Percentiles rank a stretch among this genome's conserved stretches.
Conservation (phyloP, 768 basidiomycete genomes). For the Gautieria morchelliformis region DNA sequence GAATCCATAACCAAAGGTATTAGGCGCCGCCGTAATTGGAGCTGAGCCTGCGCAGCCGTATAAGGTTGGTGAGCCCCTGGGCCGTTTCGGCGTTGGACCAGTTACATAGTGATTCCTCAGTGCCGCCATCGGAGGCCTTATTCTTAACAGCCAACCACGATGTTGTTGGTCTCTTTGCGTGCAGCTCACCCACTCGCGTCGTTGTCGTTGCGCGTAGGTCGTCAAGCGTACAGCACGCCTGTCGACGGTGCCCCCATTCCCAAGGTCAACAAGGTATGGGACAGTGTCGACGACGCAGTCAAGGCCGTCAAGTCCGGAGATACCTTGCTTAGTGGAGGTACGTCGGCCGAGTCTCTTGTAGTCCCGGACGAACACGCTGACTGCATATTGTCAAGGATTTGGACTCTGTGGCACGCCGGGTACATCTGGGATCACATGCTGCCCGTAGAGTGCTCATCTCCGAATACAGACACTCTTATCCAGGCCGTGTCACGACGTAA, state of each 20-base stretch:
- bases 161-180: neutral
- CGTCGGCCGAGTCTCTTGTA: conserved; percentile 16
- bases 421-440: conserved; percentile 20
- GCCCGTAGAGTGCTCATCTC: neutral
- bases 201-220: neutral
- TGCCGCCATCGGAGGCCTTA: neutral
- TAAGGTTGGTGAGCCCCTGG: too few relatives aligned
- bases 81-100: too few relatives aligned
- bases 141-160: neutral
- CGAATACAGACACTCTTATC: conserved; percentile 68
- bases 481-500: conserved; percentile 63
- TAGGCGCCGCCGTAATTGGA: neutral
- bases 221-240: conserved; percentile 5
- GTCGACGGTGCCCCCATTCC: conserved; percentile 20
- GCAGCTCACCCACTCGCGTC: neutral
- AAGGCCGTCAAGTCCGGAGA: conserved; percentile 75
- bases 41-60: too few relatives aligned
- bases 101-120: neutral
- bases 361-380: neutral
- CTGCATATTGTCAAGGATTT: conserved; percentile 48
- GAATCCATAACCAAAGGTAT: neutral
- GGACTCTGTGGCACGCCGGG: conserved; percentile 85
- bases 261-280: conserved; percentile 60
- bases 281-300: conserved; percentile 74
- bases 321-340: conserved; percentile 73